Conservation (phyloP, 495 filamentous ascomycete genomes). For the Penicillium bialowiezense region DNA sequence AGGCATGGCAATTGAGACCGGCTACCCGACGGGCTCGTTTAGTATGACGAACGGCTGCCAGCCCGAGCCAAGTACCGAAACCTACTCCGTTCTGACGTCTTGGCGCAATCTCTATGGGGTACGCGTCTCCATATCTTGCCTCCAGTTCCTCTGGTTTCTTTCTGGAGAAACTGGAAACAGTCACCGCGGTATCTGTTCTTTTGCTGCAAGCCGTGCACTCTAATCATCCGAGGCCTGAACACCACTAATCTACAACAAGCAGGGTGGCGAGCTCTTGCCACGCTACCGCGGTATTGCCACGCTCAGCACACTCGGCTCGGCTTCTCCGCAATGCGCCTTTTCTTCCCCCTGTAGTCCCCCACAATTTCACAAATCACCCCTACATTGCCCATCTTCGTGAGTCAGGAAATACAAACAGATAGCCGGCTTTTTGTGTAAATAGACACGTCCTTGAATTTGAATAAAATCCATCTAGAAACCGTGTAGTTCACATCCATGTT, state of each 20-base stretch:
- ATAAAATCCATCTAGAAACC: too few species aligned
- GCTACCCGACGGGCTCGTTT: constrained; percentile 14
- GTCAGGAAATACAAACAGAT: too few species aligned
- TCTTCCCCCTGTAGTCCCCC: too few species aligned
- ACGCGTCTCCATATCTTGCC: not conserved
- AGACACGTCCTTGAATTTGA: too few species aligned
- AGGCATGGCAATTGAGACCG: constrained; percentile 20
- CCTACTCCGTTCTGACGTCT: not conserved
- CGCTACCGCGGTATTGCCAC: constrained; percentile 1
- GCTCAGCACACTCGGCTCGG: too few species aligned
- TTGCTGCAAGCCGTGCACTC: not conserved
- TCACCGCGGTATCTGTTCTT: not conserved
- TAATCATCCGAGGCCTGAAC: too few species aligned
- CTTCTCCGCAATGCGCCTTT: too few species aligned
- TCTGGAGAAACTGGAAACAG: not conserved
- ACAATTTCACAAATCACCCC: too few species aligned
- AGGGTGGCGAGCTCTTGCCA: not conserved
- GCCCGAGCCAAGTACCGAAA: constrained; percentile 20
- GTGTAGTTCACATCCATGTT: too few species aligned
- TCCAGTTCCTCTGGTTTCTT: not conserved
- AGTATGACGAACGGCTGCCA: not conserved
- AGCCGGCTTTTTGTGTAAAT: too few species aligned
- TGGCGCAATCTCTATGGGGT: constrained; percentile 7
- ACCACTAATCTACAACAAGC: too few species aligned
- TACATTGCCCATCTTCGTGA: too few species aligned